These are phyloP conservation scores for Withania somnifera DNA, from an alignment of 305 asterid species.

Conservation along the genomic window DNA sequence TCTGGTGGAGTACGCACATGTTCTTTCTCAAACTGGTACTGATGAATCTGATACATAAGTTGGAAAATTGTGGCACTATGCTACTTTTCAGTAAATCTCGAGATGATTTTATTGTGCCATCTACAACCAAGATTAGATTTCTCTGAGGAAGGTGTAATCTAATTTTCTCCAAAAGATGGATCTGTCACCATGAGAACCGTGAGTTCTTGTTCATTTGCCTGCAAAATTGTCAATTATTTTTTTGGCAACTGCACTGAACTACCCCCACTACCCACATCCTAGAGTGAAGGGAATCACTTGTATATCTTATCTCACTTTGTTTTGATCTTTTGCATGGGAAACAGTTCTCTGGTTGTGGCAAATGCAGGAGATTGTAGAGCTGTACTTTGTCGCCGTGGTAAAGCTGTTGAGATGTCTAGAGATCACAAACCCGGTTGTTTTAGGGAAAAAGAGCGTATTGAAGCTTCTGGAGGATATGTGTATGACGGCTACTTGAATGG, in stretches of 20 bases:
- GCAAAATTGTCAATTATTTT: background rate
- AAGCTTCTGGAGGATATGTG: slow-evolving; percentile 87
- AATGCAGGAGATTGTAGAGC: slow-evolving; percentile 99
- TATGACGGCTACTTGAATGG: slow-evolving; percentile 88
- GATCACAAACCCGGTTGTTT: slow-evolving; percentile 74
- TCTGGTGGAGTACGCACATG: background rate
- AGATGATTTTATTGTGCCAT: background rate
- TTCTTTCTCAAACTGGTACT: background rate
- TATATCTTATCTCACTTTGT: background rate
- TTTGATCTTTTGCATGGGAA: slow-evolving; percentile 9
- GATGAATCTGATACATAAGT: background rate
- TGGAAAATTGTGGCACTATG: background rate
- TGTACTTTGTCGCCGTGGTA: slow-evolving; percentile 88
- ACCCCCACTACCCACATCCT: background rate
- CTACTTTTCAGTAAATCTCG: background rate
- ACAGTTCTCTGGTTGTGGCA: slow-evolving; percentile 85
- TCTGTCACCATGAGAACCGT: background rate
- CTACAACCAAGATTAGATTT: background rate
- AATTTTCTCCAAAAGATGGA: background rate
- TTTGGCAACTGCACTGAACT: background rate
- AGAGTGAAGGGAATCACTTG: background rate
- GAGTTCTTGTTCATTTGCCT: background rate
- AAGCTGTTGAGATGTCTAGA: slow-evolving; percentile 95
- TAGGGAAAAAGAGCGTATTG: slow-evolving; percentile 60
- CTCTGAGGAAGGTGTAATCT: background rate